Evolutionary conservation across 805 yeast species (phyloP), one percentile per base, ranked within the genome.

Genomic region (Clavispora santaluciae): DNA sequence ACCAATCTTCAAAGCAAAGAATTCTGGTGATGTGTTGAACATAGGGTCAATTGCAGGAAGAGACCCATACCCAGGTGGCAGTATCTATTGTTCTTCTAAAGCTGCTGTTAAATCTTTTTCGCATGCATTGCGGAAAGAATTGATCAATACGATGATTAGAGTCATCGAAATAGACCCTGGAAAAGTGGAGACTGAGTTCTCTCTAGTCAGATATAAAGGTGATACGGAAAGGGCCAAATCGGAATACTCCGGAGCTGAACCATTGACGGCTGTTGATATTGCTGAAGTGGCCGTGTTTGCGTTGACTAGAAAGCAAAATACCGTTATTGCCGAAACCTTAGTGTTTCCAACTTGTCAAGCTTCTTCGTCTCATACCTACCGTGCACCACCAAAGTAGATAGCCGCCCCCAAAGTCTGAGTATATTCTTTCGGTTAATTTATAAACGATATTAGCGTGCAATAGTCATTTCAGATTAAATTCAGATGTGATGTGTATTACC

Each of bases 281-380:
- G 90, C 91, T 20, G 93, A 84, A 55, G 56, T 81, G 40, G 81
- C 85, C 53, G 79, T 78, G 7, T 84, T 83, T 58, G 78, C 78
- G 12, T 67, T 79, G 34, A 69, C 89, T 6, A 77, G 93, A 63
- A 76, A 79, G 45, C 75, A 73, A 49, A 84, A 84, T 58, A 78
- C 86, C 1, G 91, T 84, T 13, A 65, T 84, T 55, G 90, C 91
- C 3, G 95, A 89, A 59, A 72, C 87, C 13, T 71, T 90, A 59
- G 81, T 91, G 10, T 86, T 89, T 68, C 86, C 96, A 13, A 75
- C 81, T 35, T 82, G 85, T 68, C 97, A 90, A 70, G 96, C 95
- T 4, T 75, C 86, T 44, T 80, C 95, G 6, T 65, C 71, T 51
- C 86, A 83, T 56, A 61, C 83, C 25, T 70, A 81, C 68, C 41